Evolutionary conservation across 805 yeast species (phyloP), one percentile per base, ranked within the genome.

Genomic region (Maudiozyma turicensis): DNA sequence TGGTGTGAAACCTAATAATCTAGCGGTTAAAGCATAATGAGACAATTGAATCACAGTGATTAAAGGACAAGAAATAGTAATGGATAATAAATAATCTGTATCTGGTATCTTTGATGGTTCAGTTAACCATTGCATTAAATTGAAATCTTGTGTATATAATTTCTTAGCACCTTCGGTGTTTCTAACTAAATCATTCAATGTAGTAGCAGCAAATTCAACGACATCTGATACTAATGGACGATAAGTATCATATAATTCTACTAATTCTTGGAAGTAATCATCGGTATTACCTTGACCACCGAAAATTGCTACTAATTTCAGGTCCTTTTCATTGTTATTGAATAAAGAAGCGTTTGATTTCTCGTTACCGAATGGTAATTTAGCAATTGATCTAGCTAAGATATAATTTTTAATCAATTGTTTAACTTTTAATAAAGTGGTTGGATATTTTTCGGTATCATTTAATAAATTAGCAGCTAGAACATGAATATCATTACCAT

Each of bases 221-320:
- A 91, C 80, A 59, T 84, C 91, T 28, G 76, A 68, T 49, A 89
- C 72, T 54, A 91, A 73, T 30, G 86, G 86, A 56, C 82, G 76
- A 74, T 93, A 93, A 51, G 82, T 76, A 55, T 78, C 72, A 73
- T 86, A 84, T 51, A 90, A 67, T 56, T 88, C 95, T 67, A 95
- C 82, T 65, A 93, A 78, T 74, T 93, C 99, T 66, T 90, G 96
- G 60, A 93, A 93, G 74, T 88, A 93, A 67, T 93, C 97, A 65
- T 93, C 98, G 47, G 95, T 83, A 73, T 88, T 91, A 71, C 99
- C 99, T 74, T 93, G 99, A 63, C 99, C 99, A 66, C 99, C 99
- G 61, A 91, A 93, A 58, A 93, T 81, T 54, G 97, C 95, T 52
- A 77, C 80, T 49, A 90, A 69, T 52, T 75, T 73, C 43, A 90